Evolutionary conservation across 345 rosid species (phyloP), one percentile per base, ranked within the genome.

Genomic region (Carallia pectinifolia): DNA sequence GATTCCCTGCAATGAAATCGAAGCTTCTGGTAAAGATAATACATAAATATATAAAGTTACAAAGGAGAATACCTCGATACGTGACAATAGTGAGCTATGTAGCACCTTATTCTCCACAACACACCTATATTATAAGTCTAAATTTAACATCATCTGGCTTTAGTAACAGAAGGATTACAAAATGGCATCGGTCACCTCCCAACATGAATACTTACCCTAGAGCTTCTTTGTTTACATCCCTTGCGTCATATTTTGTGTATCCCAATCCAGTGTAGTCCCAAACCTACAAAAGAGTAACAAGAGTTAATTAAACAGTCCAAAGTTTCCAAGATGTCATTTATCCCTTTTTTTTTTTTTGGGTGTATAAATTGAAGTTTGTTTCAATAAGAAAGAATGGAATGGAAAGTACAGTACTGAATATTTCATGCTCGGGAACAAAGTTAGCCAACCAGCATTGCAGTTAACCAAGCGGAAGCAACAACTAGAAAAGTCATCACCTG

Each of bases 191-290:
- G 62, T 44, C 59, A 37, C 54, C 40, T 37, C 23, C 53, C 27
- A 44, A 37, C 37, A 54, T 8, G 65, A 62, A 66, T 60, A 65
- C 88, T 80, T 80, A 94, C 98, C 98, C 97, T 48, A 94, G 78
- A 61, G 77, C 70, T 66, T 88, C 90, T 81, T 87, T 88, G 79
- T 86, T 73, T 39, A 79, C 90, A 76, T 94, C 97, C 71, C 82
- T 87, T 59, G 98, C 93, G 83, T 78, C 75, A 73, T 91, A 94
- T 79, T 80, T 85, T 74, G 97, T 84, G 75, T 83, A 94, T 74
- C 97, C 97, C 66, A 88, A 77, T 79, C 98, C 97, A 53, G 98
- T 90, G 83, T 91, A 87, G 79, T 94, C 98, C 98, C 98, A 91
- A 40, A 91, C 97, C 98, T 91, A 75, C 59, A 77, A 50, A 65